A percentile compares a stretch with the other conserved stretches of the same genome.
Evolutionary conservation across 257 asterid species (phyloP).

Genomic region (Hygrophila difformis): DNA sequence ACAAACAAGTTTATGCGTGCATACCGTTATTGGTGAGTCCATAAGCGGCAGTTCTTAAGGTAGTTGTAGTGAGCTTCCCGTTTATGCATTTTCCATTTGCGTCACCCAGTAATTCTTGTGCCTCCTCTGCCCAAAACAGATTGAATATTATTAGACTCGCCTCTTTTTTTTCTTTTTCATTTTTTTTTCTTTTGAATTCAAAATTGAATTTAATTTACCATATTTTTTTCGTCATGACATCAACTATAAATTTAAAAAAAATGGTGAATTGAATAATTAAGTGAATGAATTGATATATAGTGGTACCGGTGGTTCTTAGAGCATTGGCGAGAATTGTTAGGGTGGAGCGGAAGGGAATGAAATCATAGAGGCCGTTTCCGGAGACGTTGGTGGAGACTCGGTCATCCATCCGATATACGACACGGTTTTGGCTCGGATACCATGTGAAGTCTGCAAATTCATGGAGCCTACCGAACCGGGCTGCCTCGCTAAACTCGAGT

Average conservation of each 20-base stretch:
- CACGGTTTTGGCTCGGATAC: slow-evolving; percentile 50
- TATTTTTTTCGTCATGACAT: no score
- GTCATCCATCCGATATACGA: slow-evolving; percentile 35
- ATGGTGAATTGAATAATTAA: no score
- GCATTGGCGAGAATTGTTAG: slow-evolving; percentile 18
- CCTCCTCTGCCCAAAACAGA: slow-evolving; percentile 31
- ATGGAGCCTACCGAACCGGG: slow-evolving; percentile 30
- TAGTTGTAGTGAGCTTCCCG: slow-evolving; percentile 24
- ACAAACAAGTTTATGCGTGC: no score
- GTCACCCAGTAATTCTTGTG: slow-evolving; percentile 35
- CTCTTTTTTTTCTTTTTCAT: no score
- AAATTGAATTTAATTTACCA: no score
- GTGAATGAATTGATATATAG: no score
- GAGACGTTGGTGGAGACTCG: slow-evolving; percentile 28
- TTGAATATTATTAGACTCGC: no score
- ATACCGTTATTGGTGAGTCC: slow-evolving; percentile 44
- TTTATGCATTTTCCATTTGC: slow-evolving; percentile 37
- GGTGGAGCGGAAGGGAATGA: slow-evolving; percentile 42
- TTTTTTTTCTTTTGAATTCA: no score
- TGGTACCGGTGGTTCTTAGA: slow-evolving; percentile 30
- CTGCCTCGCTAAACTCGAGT: slow-evolving; percentile 29
- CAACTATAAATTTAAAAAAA: no score
- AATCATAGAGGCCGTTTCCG: slow-evolving; percentile 32
- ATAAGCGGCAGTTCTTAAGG: slow-evolving; percentile 20
- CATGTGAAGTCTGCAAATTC: slow-evolving; percentile 51